Evolutionary conservation across 1,284 basidiomycete species (phyloP).

Genomic region (Hortiboletus rubellus): DNA sequence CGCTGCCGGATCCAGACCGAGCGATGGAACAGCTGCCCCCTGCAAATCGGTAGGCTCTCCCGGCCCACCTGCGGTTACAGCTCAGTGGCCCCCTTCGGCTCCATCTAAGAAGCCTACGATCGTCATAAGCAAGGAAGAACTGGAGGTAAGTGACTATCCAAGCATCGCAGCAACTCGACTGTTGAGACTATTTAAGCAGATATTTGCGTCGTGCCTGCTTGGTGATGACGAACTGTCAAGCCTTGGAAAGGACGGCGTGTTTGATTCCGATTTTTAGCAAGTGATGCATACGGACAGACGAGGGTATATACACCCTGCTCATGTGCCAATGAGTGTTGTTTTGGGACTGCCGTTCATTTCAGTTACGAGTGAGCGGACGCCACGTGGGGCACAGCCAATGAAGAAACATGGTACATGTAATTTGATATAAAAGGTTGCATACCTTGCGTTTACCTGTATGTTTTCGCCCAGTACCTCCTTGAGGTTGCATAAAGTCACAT

Average conservation of each 20-base stretch:
- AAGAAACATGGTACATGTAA: background rate
- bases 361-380: too few species aligned
- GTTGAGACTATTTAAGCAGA: slow-evolving; percentile 21
- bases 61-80: background rate
- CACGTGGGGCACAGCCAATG: too few species aligned
- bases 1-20: background rate
- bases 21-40: background rate
- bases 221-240: slow-evolving; percentile 15
- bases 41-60: background rate
- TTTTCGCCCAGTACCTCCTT: background rate
- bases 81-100: background rate
- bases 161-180: background rate
- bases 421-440: background rate
- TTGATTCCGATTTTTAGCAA: slow-evolving; percentile 31
- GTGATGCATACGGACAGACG: too few species aligned
- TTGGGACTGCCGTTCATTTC: too few species aligned
- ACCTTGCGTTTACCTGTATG: slow-evolving; percentile 4
- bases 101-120: background rate
- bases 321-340: too few species aligned
- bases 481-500: background rate
- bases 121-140: slow-evolving; percentile 18
- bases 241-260: slow-evolving; percentile 26
- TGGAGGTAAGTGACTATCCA: slow-evolving; percentile 22
- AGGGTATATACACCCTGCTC: too few species aligned
- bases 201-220: slow-evolving; percentile 28